Percentiles rank a stretch among this genome's conserved stretches.
Evolutionary conservation across 306 rosid species (phyloP).

Genomic region (Vigna mungo): DNA sequence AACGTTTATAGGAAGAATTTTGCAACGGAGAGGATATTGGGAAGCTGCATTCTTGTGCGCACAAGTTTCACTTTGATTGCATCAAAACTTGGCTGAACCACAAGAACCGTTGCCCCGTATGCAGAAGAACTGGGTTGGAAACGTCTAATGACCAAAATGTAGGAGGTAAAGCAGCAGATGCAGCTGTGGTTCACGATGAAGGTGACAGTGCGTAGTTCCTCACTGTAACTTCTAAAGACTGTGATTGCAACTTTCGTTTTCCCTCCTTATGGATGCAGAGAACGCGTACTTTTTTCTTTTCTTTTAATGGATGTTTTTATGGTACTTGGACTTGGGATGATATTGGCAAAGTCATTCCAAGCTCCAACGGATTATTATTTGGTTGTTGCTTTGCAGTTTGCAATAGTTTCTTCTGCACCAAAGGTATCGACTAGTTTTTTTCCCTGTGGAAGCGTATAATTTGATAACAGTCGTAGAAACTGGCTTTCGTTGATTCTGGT

Average conservation of each 20-base stretch:
- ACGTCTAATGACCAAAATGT: background rate
- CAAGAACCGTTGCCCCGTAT: constrained; percentile 52
- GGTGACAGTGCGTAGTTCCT: background rate
- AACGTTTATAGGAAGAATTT: background rate
- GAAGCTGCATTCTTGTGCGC: constrained; percentile 40
- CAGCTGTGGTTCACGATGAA: background rate
- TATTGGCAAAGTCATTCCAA: background rate
- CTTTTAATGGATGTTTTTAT: background rate
- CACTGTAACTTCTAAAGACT: background rate
- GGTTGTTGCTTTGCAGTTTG: background rate
- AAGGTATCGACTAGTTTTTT: background rate
- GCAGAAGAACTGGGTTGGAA: constrained; percentile 35
- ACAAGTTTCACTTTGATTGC: constrained; percentile 46
- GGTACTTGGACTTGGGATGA: background rate
- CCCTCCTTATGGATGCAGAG: background rate
- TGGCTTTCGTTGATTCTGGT: background rate
- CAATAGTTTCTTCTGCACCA: background rate
- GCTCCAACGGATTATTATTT: background rate
- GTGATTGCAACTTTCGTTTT: background rate
- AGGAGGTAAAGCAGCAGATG: background rate
- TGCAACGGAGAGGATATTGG: constrained; percentile 43
- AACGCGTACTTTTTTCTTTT: background rate
- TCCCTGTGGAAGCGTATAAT: background rate
- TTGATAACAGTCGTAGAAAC: background rate
- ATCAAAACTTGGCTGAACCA: constrained; percentile 45